Evolutionary conservation across 768 basidiomycete genomes (phyloP), one percentile per base, ranked within the genome.

Genomic region (Tulasnella sp.): DNA sequence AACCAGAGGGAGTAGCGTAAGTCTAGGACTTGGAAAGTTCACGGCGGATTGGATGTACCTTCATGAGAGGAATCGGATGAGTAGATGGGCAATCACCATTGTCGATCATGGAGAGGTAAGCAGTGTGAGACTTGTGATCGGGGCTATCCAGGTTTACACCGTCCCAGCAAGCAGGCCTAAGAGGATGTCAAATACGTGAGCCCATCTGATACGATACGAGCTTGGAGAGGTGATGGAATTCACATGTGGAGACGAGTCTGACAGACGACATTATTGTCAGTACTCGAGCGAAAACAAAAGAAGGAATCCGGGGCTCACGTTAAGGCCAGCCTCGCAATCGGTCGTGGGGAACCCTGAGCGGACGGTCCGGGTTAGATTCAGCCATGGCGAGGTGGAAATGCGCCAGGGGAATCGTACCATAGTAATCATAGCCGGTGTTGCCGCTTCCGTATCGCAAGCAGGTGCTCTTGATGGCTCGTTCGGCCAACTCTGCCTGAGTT

Each of bases 291-390:
- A 16, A 75, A 58, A 31, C 19, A 24, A 27, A 36, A 56, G 79
- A 62, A 34, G 46, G 10, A 58, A 75, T 7, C 34, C 24, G 27
- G 56, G 74, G 36, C 87, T 86, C 58, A 85, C 85, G 52, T 87
- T 87, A 34, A 87, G 83, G 1, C 87, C 82, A 58, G 86, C 84
- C 79, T 87, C 87, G 78, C 87, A 88, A 78, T 88, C 85, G 2
- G 87, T 88, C 36, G 83, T 85, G 1, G 87, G 87, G 82, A 88
- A 88, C 6, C 87, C 87, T 77, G 76, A n/a, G 83, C 83, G 84
- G 75, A 85, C 83, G 76, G 85, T 86, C 21, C 85, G 84, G 80
- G 62, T 16, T 83, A 81, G 21, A 5, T 62, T 16, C 6, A n/a
- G n/a, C 9, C 3, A 1, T 9, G 18, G 58, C 24, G n/a, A 62